phyloP scores from a whole-genome alignment of 352 stramenopile species.

The Globisporangium paddicum region DNA sequence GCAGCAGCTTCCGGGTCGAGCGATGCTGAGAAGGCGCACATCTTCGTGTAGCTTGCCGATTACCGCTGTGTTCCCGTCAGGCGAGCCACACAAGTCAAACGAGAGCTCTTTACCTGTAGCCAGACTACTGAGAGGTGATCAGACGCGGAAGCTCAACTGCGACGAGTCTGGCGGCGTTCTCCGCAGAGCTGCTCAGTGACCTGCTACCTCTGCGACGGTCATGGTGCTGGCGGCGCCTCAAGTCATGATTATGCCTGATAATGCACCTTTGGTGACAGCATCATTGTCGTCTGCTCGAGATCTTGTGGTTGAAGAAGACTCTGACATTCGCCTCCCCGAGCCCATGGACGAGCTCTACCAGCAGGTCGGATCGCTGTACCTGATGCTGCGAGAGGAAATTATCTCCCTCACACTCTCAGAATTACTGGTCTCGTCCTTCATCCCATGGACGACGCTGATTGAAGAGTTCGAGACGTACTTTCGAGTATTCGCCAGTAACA shows the following conservation, averaged over 20 bases:
- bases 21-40: constrained; percentile 47
- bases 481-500: neutral
- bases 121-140: no score
- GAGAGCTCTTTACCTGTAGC: neutral
- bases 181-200: constrained; percentile 22
- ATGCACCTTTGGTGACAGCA: no score
- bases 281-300: neutral
- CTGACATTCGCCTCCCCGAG: neutral
- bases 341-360: neutral
- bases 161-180: constrained; percentile 7
- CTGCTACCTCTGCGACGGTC: constrained; percentile 15
- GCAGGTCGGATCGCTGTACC: constrained; percentile 3
- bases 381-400: constrained; percentile 8
- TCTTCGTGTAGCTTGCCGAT: constrained; percentile 55
- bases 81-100: neutral
- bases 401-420: neutral
- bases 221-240: constrained; percentile 9
- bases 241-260: neutral
- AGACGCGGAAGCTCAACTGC: no score
- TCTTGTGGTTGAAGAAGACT: neutral
- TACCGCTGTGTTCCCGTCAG: neutral
- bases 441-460: constrained; percentile 5
- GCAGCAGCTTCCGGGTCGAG: constrained; percentile 7
- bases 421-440: neutral
- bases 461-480: constrained; percentile 11